Evolutionary conservation across 805 yeast species (phyloP).

Genomic region (Isabelozyma rhagii): DNA sequence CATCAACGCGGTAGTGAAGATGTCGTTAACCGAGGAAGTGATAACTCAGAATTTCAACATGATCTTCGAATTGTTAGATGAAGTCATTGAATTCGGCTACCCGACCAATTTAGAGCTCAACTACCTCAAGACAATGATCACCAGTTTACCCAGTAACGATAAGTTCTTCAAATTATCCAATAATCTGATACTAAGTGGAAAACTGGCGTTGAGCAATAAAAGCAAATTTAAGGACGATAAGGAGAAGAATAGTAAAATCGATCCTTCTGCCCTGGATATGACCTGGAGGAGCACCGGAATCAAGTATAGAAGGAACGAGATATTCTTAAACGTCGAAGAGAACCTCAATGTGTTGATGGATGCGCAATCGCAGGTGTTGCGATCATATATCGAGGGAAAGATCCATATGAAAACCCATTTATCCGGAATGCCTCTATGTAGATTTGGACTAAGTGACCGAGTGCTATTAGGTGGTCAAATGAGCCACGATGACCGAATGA

Average conservation of each 20-base stretch:
- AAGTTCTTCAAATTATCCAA: slow-evolving; percentile 14
- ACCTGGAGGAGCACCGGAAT: slow-evolving; percentile 74
- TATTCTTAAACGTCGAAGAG: slow-evolving; percentile 73
- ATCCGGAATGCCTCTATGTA: slow-evolving; percentile 81
- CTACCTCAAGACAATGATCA: slow-evolving; percentile 17
- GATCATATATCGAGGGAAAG: slow-evolving; percentile 74
- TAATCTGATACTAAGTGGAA: not conserved
- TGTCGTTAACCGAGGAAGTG: slow-evolving; percentile 26
- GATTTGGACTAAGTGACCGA: slow-evolving; percentile 69
- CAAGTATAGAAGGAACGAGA: slow-evolving; percentile 78
- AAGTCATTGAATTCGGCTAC: slow-evolving; percentile 72
- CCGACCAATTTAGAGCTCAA: slow-evolving; percentile 61
- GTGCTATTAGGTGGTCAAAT: slow-evolving; percentile 13
- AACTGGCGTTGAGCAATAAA: not conserved
- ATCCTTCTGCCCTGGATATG: slow-evolving; percentile 13
- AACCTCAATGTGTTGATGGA: slow-evolving; percentile 68
- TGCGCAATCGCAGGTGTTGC: slow-evolving; percentile 58
- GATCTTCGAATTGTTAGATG: slow-evolving; percentile 76
- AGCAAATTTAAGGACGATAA: not conserved
- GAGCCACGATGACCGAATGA: slow-evolving; percentile 16
- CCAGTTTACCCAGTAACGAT: slow-evolving; percentile 13
- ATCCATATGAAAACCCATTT: slow-evolving; percentile 68
- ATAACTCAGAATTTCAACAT: slow-evolving; percentile 64
- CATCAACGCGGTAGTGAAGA: slow-evolving; percentile 2
- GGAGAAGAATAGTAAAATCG: not conserved